Conservation (phyloP, 2,329 filamentous ascomycete genomes). For the Cladorrhinum sp. region DNA sequence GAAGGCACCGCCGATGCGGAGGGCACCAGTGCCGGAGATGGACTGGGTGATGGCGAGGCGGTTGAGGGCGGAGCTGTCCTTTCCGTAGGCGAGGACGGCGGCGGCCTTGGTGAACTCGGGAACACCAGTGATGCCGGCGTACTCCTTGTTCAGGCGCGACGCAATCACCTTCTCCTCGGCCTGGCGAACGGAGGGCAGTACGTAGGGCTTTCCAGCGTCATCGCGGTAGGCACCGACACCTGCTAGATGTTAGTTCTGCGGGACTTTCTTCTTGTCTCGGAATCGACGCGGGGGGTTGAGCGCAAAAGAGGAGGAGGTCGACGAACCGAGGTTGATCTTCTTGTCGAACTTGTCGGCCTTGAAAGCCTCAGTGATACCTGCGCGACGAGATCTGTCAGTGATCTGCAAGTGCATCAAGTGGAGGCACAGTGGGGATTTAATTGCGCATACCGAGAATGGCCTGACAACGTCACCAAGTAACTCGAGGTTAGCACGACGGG, state of each 20-base stretch:
- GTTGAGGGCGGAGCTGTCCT: conserved; percentile 70
- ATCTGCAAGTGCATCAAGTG: conserved; percentile 4
- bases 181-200: conserved; percentile 86
- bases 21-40: conserved; percentile 95
- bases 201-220: conserved; percentile 95
- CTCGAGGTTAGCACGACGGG: conserved; percentile 18
- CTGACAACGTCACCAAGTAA: conserved; percentile 39
- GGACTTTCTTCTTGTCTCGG: neutral
- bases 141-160: conserved; percentile 87
- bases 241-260: conserved; percentile 33
- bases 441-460: conserved; percentile 68
- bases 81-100: conserved; percentile 84
- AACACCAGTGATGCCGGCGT: conserved; percentile 94
- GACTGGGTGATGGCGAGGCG: conserved; percentile 92
- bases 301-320: conserved; percentile 11
- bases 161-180: conserved; percentile 85
- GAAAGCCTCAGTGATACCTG: conserved; percentile 95
- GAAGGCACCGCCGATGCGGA: conserved; percentile 93
- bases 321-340: conserved; percentile 94
- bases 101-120: conserved; percentile 92
- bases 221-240: conserved; percentile 98
- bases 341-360: conserved; percentile 90
- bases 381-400: conserved; percentile 26
- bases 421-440: conserved; percentile 4
- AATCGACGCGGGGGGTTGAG: conserved; percentile 10